Base-by-base conservation (phyloP, 2,329 filamentous ascomycete genomes). In the Delphinella strobiligena region DNA sequence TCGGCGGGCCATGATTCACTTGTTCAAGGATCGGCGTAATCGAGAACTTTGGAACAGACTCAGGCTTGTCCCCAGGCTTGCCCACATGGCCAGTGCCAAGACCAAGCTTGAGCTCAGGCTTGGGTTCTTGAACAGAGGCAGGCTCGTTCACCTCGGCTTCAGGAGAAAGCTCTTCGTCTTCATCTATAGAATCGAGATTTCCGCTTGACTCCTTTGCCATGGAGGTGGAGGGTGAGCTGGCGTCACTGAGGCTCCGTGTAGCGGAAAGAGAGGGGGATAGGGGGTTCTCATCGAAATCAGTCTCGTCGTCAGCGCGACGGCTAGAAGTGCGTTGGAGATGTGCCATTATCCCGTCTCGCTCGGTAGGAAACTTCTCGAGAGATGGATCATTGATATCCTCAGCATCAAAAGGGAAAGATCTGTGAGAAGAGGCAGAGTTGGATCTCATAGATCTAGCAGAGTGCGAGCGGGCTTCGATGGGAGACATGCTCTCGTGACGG, bases 301-400 rank as follows among this genome's bases (percentile, higher is more conserved):
- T 40, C 31, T 54, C 45, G 36, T 56, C 54, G 11, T 47, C 51
- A 2, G 47, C 45, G 14, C 50, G 34, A 7, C 41, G 44, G 7
- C 45, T 47, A 9, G 47, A 46, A 3, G 51, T 45, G 16, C 49
- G 50, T 17, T 50, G 53, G 18, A 61, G 47, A 16, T 55, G 51
- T 31, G 55, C 50, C 31, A 53, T 40, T 37, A 61, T 59, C 14
- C 51, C 55, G n/a, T 47, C 50, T n/a, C 52, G 48, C 24, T 55
- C 51, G 17, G 52, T 56, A 1, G 58, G 59, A 37, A 61, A 61
- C 5, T 41, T 45, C 36, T 54, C 52, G 4, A 61, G 47, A 0
- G 51, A 49, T 2, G 49, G 49, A 31, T 57, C 54, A 36, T 56
- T 51, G 5, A 51, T 46, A 27, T 55, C 51, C 9, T 53, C 50